Evolutionary conservation across 352 stramenopile species (phyloP).

Genomic region (Globisporangium uncinulatum): DNA sequence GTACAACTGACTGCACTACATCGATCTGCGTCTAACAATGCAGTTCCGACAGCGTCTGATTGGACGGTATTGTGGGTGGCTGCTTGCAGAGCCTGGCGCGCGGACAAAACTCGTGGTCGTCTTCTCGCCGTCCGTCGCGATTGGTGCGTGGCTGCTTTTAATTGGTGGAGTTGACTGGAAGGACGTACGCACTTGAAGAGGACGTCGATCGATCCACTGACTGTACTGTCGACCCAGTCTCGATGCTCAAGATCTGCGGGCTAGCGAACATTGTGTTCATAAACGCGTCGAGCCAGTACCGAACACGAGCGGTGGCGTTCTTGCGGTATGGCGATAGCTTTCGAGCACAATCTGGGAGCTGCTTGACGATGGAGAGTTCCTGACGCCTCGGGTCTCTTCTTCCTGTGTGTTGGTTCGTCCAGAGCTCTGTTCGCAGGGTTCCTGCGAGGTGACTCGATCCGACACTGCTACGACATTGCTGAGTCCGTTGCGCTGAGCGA

Average conservation of each 20-base stretch:
- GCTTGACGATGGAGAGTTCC: neutral
- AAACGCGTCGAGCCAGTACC: slow-evolving; percentile 33
- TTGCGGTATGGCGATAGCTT: slow-evolving; percentile 25
- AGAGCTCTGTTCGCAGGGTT: slow-evolving; percentile 49
- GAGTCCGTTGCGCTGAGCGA: slow-evolving; percentile 42
- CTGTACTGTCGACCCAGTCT: slow-evolving; percentile 20
- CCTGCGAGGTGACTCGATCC: slow-evolving; percentile 30
- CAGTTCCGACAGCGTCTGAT: neutral
- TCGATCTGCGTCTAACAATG: neutral
- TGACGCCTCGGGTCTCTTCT: neutral
- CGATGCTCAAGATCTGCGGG: slow-evolving; percentile 42
- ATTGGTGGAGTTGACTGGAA: neutral
- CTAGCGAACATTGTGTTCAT: slow-evolving; percentile 50
- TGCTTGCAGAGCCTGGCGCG: slow-evolving; percentile 4
- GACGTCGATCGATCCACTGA: neutral
- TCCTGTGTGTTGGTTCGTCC: slow-evolving; percentile 5
- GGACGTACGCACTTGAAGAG: too few species aligned
- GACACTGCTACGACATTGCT: slow-evolving; percentile 31
- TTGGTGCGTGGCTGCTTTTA: slow-evolving; percentile 16
- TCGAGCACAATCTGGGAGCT: neutral
- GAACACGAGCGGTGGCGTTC: slow-evolving; percentile 34
- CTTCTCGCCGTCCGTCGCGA: slow-evolving; percentile 21
- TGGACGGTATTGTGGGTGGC: neutral
- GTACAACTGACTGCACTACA: slow-evolving; percentile 8
- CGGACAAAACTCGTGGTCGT: slow-evolving; percentile 30